phyloP scores from a whole-genome alignment of 108 stramenopile genomes.

The Epipyxis sp. region DNA sequence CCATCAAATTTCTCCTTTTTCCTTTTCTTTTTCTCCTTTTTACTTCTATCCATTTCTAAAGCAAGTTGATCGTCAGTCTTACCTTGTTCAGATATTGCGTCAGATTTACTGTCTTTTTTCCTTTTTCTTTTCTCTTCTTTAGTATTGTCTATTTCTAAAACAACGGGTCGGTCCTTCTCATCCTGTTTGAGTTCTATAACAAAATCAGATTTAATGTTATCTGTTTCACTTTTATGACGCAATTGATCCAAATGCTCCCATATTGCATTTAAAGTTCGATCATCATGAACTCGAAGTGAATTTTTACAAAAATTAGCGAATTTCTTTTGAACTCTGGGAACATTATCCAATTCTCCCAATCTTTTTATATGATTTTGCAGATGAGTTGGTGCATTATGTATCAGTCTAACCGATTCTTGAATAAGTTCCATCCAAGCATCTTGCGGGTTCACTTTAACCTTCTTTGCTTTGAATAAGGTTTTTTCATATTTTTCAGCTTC shows the following conservation, averaged over 20 bases:
- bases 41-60: not conserved
- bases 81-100: not conserved
- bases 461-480: constrained; percentile 57
- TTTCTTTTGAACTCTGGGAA: constrained; percentile 80
- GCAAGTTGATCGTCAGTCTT: not conserved
- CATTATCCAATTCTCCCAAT: constrained; percentile 53
- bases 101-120: not conserved
- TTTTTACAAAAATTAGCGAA: constrained; percentile 81
- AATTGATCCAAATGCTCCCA: constrained; percentile 63
- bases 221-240: constrained; percentile 24
- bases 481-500: constrained; percentile 66
- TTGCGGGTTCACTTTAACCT: constrained; percentile 23
- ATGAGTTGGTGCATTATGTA: constrained; percentile 22
- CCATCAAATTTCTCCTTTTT: constrained; percentile 44
- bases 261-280: constrained; percentile 58
- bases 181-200: not conserved
- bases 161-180: not conserved
- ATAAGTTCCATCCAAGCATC: constrained; percentile 22
- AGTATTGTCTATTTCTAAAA: constrained; percentile 13
- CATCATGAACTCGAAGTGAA: constrained; percentile 64
- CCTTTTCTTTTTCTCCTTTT: constrained; percentile 42
- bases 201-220: not conserved
- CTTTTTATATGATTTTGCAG: constrained; percentile 32
- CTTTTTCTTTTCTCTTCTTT: constrained; percentile 14
- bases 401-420: constrained; percentile 34